Evolutionary conservation across 164 flowering plant genomes (phyloP), one percentile per base, ranked within the genome.

Genomic region (Berberis vulgaris): DNA sequence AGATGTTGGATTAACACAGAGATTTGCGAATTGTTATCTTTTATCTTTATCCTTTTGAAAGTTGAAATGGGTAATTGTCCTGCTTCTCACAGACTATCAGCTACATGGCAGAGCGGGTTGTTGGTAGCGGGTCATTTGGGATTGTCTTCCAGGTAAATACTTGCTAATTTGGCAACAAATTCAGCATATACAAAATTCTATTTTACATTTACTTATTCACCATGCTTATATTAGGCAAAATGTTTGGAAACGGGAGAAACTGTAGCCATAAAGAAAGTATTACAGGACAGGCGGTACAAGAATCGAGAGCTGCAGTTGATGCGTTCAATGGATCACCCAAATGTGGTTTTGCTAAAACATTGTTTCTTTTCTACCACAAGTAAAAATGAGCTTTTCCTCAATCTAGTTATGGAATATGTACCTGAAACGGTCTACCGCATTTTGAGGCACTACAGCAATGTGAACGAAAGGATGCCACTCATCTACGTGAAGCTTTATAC

Each of bases 81-180:
- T 26, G 26, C 26, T 26, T 56, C 7, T 26, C 71, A 65, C 85
- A 93, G 98, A 93, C 98, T 40, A 87, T 93, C 65, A 92, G 90
- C 72, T 92, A 89, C 75, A 92, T 89, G 98, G 98, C 98, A 59
- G 98, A 92, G 74, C 94, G 98, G 42, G 89, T 93, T 54, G 98
- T 93, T 58, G 98, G 98, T 8, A 88, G 85, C 54, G 98, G 97
- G 44, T 93, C 98, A 55, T 93, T 93, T 76, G 98, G 97, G 69
- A 74, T 90, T 64, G 98, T 93, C 44, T 93, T 89, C 62, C 98
- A 88, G 96, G 97, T 86, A 73, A 13, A 2, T 40, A 59, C 38
- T 54, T 58, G 2, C 38, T n/a, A 56, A 12, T 63, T 68, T 6
- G 41, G 5, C 40, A 0, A 45, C 11, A 10, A 40, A 11, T 52